Conservation (phyloP, 1,139 yeast species). For the Pichia sp. region DNA sequence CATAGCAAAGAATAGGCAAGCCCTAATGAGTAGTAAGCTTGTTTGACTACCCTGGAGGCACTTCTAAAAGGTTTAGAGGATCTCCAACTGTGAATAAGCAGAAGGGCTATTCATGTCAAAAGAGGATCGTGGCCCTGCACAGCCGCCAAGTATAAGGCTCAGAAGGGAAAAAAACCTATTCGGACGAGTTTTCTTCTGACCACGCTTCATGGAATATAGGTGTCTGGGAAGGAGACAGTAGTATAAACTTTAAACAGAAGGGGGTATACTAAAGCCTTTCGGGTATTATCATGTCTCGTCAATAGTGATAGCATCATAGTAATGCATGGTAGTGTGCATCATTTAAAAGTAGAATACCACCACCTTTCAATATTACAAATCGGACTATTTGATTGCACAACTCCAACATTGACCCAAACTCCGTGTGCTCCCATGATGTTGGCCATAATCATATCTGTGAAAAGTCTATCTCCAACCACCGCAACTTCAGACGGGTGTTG, state of each 20-base stretch:
- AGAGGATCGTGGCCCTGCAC: neutral
- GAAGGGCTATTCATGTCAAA: neutral
- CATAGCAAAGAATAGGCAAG: slow-evolving; percentile 12
- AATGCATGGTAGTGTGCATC: neutral
- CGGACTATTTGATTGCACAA: slow-evolving; percentile 46
- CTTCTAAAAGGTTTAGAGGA: neutral
- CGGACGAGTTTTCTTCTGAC: too few species aligned
- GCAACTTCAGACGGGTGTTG: slow-evolving; percentile 61
- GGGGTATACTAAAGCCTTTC: too few species aligned
- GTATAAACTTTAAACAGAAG: too few species aligned
- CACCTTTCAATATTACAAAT: slow-evolving; percentile 53
- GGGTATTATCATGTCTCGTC: too few species aligned
- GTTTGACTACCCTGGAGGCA: neutral
- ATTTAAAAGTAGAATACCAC: slow-evolving; percentile 30
- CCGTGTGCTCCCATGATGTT: slow-evolving; percentile 88
- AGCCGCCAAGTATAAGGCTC: neutral
- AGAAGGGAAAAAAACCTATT: neutral
- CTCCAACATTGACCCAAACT: slow-evolving; percentile 81
- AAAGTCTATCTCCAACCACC: slow-evolving; percentile 82
- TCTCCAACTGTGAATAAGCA: neutral
- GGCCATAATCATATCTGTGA: slow-evolving; percentile 92
- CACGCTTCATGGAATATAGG: too few species aligned
- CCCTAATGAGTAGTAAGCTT: neutral
- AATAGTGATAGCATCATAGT: neutral
- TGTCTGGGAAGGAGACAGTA: too few species aligned